Evolutionary conservation across 805 yeast genomes (phyloP), one percentile per base, ranked within the genome.

Genomic region (Candida maris): DNA sequence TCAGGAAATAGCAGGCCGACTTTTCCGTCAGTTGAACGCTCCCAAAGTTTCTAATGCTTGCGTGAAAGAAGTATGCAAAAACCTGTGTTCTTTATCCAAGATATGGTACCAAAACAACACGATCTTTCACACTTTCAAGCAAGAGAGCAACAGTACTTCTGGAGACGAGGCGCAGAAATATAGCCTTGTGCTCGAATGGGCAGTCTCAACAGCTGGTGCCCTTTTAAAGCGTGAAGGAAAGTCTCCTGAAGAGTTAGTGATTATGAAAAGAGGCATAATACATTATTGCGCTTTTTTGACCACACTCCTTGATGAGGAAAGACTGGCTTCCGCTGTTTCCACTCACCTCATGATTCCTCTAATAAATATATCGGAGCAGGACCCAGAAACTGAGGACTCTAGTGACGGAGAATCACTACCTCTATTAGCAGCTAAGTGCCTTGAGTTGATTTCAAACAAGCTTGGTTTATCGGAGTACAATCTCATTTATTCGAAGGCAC

Each of bases 1-100:
- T n/a, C 91, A 85, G 54, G 74, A 75, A 0, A 74, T 84, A 35
- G 84, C 82, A 0, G 73, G 74, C 47, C 73, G 87, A 49, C 62
- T 75, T 24, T 67, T 87, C 41, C 83, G 89, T 51, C 96, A 86
- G 65, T 62, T 91, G 32, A 77, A 83, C 18, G 96, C 96, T 2
- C 93, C 96, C 2, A 60, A 72, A 5, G 68, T 88, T 19, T 62
- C 83, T 4, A 80, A 78, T 34, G 74, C 70, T 1, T 64, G 87
- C 38, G 83, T 85, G 0, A 56, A 68, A 13, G 83, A 80, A 53
- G 68, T 75, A 19, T 77, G 83, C 16, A 85, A 81, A 56, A 81
- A 81, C 42, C 58, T 89, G 43, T 79, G 81, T 1, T 56, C 67
- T 24, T 67, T 86, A 20, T 66, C 81, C 5, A 70, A 71, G 59